Evolutionary conservation across 2,329 filamentous ascomycete species (phyloP), one percentile per base, ranked within the genome.

Genomic region (Ophiostoma sp.): DNA sequence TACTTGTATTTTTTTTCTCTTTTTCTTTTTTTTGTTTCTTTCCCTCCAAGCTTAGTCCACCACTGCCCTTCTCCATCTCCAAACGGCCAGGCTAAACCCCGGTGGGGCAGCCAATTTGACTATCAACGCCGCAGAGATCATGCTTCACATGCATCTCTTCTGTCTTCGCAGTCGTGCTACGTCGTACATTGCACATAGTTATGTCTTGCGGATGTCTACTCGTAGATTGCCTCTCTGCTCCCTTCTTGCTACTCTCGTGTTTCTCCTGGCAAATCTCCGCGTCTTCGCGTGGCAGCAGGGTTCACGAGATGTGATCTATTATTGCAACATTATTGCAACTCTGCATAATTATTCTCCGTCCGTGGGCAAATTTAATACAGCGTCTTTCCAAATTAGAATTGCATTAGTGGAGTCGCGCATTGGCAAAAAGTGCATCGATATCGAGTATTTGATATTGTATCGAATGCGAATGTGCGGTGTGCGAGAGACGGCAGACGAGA

Each of bases 261-360:
- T 55, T 55, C 49, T 55, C 49, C 49, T 55, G 49, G 49, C 49
- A 55, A 55, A 55, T 55, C 49, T 55, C 49, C 49, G 49, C 6
- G 49, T 55, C 45, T 47, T 45, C 42, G 49, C 49, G 14, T 55
- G 49, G 49, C 49, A 36, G 49, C 49, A 55, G 49, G 49, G 49
- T 18, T 55, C 7, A 47, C 5, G n/a, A 9, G 49, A 55, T 55
- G 49, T 8, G 18, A 47, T 47, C 45, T 4, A 27, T 27, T 27
- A 27, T 27, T 27, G 27, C 27, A 27, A 27, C 27, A 27, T 27
- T 27, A 27, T 27, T 27, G 27, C 27, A 27, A 27, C 27, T 27
- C 27, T 27, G 27, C 27, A 27, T 27, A 27, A 27, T 27, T 27
- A 27, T 27, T 27, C 27, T 27, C 27, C 27, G 27, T 27, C 27